These are phyloP conservation scores for Penicillium sclerotigenum DNA, from an alignment of 2,329 filamentous ascomycete species.

Conservation along the genomic window DNA sequence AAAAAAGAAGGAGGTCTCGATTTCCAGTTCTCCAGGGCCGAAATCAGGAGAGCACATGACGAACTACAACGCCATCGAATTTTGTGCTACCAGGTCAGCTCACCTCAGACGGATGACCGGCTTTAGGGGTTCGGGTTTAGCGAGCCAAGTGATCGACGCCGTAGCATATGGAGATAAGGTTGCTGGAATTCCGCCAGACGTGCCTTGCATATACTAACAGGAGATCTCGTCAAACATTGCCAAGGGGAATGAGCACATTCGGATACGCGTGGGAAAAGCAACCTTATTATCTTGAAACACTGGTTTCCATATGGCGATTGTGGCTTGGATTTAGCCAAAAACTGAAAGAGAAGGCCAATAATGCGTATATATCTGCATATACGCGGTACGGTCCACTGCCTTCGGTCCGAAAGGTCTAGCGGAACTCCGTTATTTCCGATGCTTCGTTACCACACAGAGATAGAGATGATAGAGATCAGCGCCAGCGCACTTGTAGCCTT, in stretches of 20 bases:
- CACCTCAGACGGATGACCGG: conserved; percentile 5
- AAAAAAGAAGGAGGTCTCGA: neutral
- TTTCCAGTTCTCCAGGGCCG: neutral
- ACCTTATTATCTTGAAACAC: conserved; percentile 22
- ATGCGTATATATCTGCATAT: conserved; percentile 8
- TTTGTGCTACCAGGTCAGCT: neutral
- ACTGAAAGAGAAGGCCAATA: neutral
- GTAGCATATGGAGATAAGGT: conserved; percentile 20
- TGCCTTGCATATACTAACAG: conserved; percentile 23
- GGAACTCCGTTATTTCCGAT: neutral
- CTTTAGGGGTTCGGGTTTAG: neutral
- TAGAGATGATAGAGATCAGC: neutral
- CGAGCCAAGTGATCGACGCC: conserved; percentile 12
- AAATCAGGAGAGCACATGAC: neutral
- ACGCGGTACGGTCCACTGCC: conserved; percentile 7
- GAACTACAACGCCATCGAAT: neutral
- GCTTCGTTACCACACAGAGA: neutral
- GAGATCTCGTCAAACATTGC: conserved; percentile 19
- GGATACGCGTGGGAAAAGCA: conserved; percentile 16
- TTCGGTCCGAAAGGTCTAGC: conserved; percentile 3
- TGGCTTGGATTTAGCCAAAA: conserved; percentile 9
- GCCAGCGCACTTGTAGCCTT: neutral
- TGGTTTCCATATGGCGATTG: conserved; percentile 20
- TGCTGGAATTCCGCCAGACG: conserved; percentile 17
- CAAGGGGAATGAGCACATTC: conserved; percentile 12